These are phyloP conservation scores for Phytophthora melonis DNA, from an alignment of 352 stramenopile species.

Conservation along the genomic window DNA sequence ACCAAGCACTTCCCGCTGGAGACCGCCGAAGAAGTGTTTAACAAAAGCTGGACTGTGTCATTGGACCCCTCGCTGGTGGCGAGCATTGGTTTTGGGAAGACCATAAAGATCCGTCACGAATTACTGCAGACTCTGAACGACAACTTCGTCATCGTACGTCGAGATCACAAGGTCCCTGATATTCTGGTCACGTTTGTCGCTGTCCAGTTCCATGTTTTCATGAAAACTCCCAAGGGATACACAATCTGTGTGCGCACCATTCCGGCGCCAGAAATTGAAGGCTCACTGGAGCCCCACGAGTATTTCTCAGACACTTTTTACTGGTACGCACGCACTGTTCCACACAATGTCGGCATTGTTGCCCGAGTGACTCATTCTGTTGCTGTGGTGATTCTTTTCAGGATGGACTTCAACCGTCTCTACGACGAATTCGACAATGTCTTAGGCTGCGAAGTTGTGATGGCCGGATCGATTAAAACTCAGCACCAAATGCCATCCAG, in stretches of 20 bases:
- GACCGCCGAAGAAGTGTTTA: slow-evolving; percentile 35
- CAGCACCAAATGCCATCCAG: slow-evolving; percentile 25
- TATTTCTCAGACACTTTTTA: slow-evolving; percentile 61
- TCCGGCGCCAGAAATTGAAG: slow-evolving; percentile 52
- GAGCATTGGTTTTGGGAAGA: slow-evolving; percentile 46
- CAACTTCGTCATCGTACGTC: slow-evolving; percentile 56
- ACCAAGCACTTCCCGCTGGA: slow-evolving; percentile 43
- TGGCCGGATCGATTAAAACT: slow-evolving; percentile 52
- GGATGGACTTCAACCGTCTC: slow-evolving; percentile 60
- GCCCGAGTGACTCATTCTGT: neutral
- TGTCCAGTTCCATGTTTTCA: slow-evolving; percentile 57
- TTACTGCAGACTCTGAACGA: slow-evolving; percentile 63
- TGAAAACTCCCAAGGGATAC: slow-evolving; percentile 59
- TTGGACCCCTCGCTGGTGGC: slow-evolving; percentile 43
- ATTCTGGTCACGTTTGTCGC: slow-evolving; percentile 46
- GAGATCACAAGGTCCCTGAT: slow-evolving; percentile 50
- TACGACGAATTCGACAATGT: slow-evolving; percentile 45
- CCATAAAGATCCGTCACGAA: slow-evolving; percentile 45
- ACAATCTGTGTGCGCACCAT: slow-evolving; percentile 64
- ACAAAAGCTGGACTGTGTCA: slow-evolving; percentile 48
- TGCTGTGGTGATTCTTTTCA: neutral
- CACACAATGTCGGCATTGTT: neutral
- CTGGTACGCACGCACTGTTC: slow-evolving; percentile 36
- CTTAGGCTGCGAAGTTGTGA: slow-evolving; percentile 56
- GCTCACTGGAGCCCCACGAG: slow-evolving; percentile 48